These are phyloP conservation scores for Mycosphaerelloides madeirae DNA, from an alignment of 2,329 filamentous ascomycete species.

Conservation along the genomic window DNA sequence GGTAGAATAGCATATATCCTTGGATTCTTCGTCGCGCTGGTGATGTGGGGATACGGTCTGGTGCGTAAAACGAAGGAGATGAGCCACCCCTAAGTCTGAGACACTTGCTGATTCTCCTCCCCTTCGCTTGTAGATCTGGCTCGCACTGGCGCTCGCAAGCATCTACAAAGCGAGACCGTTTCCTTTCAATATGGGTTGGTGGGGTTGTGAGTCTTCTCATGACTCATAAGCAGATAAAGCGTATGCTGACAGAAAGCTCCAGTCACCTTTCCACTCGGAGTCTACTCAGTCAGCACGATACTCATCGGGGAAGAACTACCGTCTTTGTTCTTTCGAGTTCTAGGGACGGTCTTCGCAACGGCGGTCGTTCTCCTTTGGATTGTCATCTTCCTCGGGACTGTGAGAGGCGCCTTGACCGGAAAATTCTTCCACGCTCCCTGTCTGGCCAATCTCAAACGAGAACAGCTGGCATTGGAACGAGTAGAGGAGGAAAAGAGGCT, in stretches of 20 bases:
- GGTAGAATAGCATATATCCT: conserved; percentile 56
- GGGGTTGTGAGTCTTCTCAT: conserved; percentile 32
- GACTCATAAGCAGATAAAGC: no score
- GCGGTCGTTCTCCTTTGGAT: conserved; percentile 54
- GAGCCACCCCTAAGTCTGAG: no score
- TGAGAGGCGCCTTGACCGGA: conserved; percentile 13
- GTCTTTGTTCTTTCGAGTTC: conserved; percentile 51
- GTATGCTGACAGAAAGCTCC: no score
- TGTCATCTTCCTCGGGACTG: conserved; percentile 29
- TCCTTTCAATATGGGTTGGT: conserved; percentile 62
- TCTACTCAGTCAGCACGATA: conserved; percentile 49
- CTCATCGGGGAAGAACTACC: conserved; percentile 50
- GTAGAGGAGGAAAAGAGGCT: conserved; percentile 14
- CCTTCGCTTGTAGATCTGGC: no score
- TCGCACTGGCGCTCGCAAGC: conserved; percentile 50
- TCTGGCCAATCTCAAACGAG: conserved; percentile 15
- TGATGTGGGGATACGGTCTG: conserved; percentile 55
- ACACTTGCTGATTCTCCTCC: no score
- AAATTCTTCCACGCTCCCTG: conserved; percentile 17
- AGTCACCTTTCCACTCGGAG: conserved; percentile 56
- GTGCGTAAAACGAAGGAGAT: no score
- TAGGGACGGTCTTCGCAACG: conserved; percentile 53
- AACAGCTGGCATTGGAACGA: conserved; percentile 5
- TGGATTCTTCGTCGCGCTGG: conserved; percentile 50
- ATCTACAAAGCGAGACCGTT: conserved; percentile 45